Evolutionary conservation across 345 rosid genomes (phyloP), one percentile per base, ranked within the genome.

Genomic region (Odontarrhena argentea): DNA sequence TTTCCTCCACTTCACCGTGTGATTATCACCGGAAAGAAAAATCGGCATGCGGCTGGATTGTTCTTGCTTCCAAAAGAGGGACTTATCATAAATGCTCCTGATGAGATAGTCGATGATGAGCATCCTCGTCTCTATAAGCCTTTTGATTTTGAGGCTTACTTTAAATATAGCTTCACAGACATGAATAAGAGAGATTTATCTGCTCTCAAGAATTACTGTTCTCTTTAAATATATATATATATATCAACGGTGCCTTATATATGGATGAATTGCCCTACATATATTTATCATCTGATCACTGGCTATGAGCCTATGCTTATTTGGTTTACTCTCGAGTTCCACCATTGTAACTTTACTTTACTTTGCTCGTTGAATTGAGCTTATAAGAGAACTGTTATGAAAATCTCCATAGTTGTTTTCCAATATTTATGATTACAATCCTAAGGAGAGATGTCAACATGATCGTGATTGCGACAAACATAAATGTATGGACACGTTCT

Each of bases 151-250:
- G 77, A 42, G 56, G 73, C 40, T 66, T 65, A 65, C 53, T 25
- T 70, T 3, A 70, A 34, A 3, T 57, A 49, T 25, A 55, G 35
- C 24, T 53, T 46, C 46, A 60, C 41, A n/a, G 25, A 34, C 9
- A 40, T 41, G 30, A 57, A 53, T 22, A 7, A 18, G 7, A 51
- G 37, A 54, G 52, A 65, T 11, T 49, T 50, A 32, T 48, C 51
- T 52, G 13, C 15, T 24, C 69, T 76, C 47, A 63, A 73, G 73
- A 45, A 60, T 37, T 78, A 76, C 9, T 78, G 78, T 38, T 49
- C 76, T 28, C 60, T 80, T 65, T 68, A 46, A 71, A n/a, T n/a
- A n/a, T 34, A 28, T 0, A 28, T 28, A 28, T 28, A 4, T 1
- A 28, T 28, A 3, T 28, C 32, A 2, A 28, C 32, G 32, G 2